Evolutionary conservation across 768 basidiomycete genomes (phyloP), one percentile per base, ranked within the genome.

Genomic region (Hysterangium stoloniferum): DNA sequence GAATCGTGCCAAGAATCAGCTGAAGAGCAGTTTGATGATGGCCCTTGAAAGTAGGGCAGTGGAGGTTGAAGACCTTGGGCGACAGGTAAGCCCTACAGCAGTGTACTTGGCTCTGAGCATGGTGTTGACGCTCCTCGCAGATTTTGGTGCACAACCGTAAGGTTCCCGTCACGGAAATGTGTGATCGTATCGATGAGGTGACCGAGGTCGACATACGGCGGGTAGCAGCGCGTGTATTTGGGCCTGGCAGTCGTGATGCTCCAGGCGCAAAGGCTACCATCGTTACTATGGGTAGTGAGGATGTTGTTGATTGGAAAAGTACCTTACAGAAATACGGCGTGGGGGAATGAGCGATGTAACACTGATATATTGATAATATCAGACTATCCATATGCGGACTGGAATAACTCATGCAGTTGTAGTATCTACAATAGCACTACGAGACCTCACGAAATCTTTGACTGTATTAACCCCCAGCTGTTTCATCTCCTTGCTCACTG

Each of bases 21-120:
- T 98, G 55, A 91, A 91, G 65, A 86, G 84, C 20, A 85, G 82
- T 43, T 68, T 98, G 55, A 87, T 92, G 72, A 98, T 98, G 95
- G 88, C 91, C 2, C 67, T 97, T 38, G 93, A 96, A 68, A 91
- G 87, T 60, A 71, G 86, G 28, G 76, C 86, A 12, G 77, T 91
- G 4, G 85, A 84, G 59, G 88, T 93, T 7, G 88, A 91, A 61
- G 89, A 96, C 64, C 74, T 96, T 5, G 94, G 94, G 29, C 76
- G 95, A 52, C 94, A 96, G 78, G 84, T 83, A 58, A 11, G 13
- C 8, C 3, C 27, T 43, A 33, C n/a, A n/a, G 13, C 13, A 27
- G 11, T 12, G 5, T 17, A 20, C 33, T 41, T 4, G 7, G n/a
- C 9, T 19, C 36, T 25, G 36, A 20, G n/a, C 12, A n/a, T 38